phyloP scores from a whole-genome alignment of 257 asterid species.

The Vinca minor region DNA sequence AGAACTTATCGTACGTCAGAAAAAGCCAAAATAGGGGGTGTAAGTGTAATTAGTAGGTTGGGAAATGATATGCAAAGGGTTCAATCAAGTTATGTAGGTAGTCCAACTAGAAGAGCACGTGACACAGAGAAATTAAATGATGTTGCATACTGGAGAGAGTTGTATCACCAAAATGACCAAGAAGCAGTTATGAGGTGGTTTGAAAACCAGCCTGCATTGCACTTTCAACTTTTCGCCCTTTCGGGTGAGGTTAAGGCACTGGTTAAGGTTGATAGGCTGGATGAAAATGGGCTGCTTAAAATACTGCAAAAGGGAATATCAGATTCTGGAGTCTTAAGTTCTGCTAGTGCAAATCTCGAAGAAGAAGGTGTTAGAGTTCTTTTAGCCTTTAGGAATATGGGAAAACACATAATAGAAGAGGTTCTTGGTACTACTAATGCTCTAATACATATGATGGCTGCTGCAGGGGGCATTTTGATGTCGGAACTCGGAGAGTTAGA shows the following conservation, averaged over 20 bases:
- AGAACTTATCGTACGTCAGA: no score
- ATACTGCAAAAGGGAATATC: constrained; percentile 72
- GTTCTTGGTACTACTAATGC: constrained; percentile 75
- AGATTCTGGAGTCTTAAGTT: no score
- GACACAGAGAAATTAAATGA: constrained; percentile 51
- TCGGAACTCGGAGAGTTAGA: constrained; percentile 94
- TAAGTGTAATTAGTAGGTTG: no score
- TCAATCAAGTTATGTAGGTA: constrained; percentile 55
- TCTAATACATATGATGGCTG: constrained; percentile 87
- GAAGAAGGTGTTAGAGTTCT: constrained; percentile 56
- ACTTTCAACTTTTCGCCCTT: constrained; percentile 65
- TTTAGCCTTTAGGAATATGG: constrained; percentile 60
- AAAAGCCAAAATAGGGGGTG: no score
- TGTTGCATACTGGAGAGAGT: constrained; percentile 73
- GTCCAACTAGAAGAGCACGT: constrained; percentile 62
- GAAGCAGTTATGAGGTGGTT: constrained; percentile 74
- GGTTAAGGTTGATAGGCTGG: constrained; percentile 79
- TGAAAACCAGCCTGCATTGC: constrained; percentile 72
- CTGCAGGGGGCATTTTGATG: constrained; percentile 87
- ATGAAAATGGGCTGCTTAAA: constrained; percentile 66
- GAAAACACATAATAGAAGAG: constrained; percentile 65
- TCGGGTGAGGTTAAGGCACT: constrained; percentile 81
- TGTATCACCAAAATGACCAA: constrained; percentile 53
- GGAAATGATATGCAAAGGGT: constrained; percentile 28
- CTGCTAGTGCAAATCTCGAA: constrained; percentile 38